Conservation (phyloP, 257 asterid genomes). For the Capsicum rhomboideum region DNA sequence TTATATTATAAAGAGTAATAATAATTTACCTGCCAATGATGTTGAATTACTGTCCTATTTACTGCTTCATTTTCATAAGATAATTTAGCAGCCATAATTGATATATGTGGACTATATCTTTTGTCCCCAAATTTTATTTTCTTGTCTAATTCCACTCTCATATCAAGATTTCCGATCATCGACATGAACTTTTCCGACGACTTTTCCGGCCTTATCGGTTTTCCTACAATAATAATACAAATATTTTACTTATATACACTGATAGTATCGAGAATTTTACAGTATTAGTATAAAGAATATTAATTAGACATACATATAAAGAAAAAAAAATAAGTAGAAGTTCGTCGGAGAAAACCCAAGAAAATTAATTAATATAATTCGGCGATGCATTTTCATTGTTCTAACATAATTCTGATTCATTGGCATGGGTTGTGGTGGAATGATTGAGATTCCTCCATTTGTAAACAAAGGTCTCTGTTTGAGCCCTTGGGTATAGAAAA, state of each 20-base stretch:
- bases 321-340: not conserved
- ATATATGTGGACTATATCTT: constrained; percentile 21
- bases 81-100: constrained; percentile 62
- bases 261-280: not conserved
- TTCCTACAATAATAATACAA: constrained; percentile 23
- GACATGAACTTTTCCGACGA: constrained; percentile 37
- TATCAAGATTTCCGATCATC: constrained; percentile 33
- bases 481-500: too few relatives aligned
- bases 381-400: not conserved
- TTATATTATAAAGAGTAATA: not conserved
- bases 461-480: not conserved
- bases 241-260: not conserved
- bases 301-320: not conserved
- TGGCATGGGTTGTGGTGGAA: not conserved
- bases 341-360: too few relatives aligned
- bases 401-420: not conserved
- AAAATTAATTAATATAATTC: too few relatives aligned
- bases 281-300: not conserved
- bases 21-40: constrained; percentile 45
- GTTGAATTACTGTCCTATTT: constrained; percentile 17
- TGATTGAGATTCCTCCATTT: not conserved
- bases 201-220: constrained; percentile 40
- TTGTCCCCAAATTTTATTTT: not conserved
- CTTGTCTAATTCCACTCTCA: constrained; percentile 31
- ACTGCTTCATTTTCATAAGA: constrained; percentile 50